Conservation (phyloP, 1,139 yeast genomes). For the Suhomyces taliae region DNA sequence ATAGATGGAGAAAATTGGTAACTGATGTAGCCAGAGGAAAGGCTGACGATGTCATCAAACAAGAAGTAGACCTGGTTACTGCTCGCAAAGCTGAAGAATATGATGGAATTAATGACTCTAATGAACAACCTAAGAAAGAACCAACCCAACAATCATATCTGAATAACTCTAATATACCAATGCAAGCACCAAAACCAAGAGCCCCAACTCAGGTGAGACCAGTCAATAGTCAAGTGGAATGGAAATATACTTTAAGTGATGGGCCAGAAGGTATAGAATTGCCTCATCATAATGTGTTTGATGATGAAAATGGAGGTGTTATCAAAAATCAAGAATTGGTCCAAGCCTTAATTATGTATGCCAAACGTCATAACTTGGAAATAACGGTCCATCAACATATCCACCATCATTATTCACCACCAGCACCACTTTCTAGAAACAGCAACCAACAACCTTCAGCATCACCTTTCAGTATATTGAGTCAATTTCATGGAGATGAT, state of each 20-base stretch:
- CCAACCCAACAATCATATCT: background rate
- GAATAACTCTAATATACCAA: background rate
- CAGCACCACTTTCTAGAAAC: conserved; percentile 13
- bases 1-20: conserved; percentile 86
- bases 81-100: conserved; percentile 4
- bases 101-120: background rate
- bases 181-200: background rate
- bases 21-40: conserved; percentile 70
- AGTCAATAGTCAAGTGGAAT: conserved; percentile 22
- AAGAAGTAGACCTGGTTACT: conserved; percentile 39
- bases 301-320: conserved; percentile 38
- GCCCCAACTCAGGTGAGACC: conserved; percentile 2
- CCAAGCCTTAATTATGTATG: conserved; percentile 58
- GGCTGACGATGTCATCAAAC: conserved; percentile 39
- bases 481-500: conserved; percentile 4
- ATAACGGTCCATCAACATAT: conserved; percentile 84
- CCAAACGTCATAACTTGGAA: conserved; percentile 57
- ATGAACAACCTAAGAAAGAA: background rate
- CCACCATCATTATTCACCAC: conserved; percentile 62
- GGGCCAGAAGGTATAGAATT: conserved; percentile 13
- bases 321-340: conserved; percentile 55
- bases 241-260: conserved; percentile 33
- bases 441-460: conserved; percentile 9
- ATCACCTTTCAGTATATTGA: conserved; percentile 3
- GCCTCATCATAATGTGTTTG: conserved; percentile 12